Base-by-base conservation (phyloP, 306 rosid genomes). In the Dalbergia oliveri region DNA sequence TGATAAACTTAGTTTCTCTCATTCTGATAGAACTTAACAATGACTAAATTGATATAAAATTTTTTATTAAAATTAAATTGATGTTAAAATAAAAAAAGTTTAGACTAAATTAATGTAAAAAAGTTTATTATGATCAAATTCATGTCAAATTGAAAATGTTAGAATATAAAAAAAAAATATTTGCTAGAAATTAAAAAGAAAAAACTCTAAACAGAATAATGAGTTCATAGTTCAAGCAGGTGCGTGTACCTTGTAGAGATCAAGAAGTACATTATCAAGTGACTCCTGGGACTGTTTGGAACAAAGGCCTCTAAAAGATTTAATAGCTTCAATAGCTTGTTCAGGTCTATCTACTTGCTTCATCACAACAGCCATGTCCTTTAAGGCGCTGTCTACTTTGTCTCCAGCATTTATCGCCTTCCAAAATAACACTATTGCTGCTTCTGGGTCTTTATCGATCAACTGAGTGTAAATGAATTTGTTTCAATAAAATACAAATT, bases 311-410 rank as follows among this genome's bases (percentile, higher is more conserved):
- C 98, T 88, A 69, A 90, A 91, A 49, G 96, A 90, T 76, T 83
- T 89, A 68, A 95, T 86, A 11, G 99, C 99, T 83, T 93, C 98
- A 72, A 95, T 90, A 18, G 97, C 99, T 90, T 95, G 98, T 87
- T 90, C 92, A 15, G 91, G 70, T 80, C 96, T 87, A 44, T 93
- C 99, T 69, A 88, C 87, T 66, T 93, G 97, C 81, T 95, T 95
- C 99, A 95, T 91, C 63, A 95, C 97, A 16, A 93, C 90, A 11
- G 96, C 99, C 99, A 95, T 95, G 80, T 95, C 99, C 78, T 94
- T 94, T 9, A 94, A 78, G 50, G 97, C 92, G 85, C 97, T 94
- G 26, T 91, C 97, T 21, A 94, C 91, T 80, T 88, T 93, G 54
- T 95, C 98, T 75, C 98, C 97, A 2, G 84, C 93, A 78, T 88